A percentile compares a stretch with the other conserved stretches of the same genome.
phyloP scores from a whole-genome alignment of 176 grass and related monocot species.

The Panicum miliaceum region DNA sequence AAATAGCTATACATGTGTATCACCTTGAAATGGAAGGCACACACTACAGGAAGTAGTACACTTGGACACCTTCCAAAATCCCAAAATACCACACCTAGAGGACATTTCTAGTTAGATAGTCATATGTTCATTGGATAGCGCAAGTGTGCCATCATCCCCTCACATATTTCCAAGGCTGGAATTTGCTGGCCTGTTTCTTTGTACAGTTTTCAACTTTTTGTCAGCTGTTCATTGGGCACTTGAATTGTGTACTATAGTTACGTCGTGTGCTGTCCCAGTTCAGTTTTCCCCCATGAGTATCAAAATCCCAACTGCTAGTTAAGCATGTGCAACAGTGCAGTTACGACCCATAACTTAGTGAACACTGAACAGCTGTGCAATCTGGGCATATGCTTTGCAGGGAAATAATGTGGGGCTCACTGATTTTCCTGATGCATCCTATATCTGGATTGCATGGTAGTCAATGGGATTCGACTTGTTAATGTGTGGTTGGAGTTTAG shows the following conservation, averaged over 20 bases:
- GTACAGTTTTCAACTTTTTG: background rate
- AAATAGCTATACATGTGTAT: background rate
- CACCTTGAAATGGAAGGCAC: background rate
- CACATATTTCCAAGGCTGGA: background rate
- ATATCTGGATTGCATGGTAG: background rate
- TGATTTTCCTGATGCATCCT: background rate
- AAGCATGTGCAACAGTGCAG: background rate
- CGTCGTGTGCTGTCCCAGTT: background rate
- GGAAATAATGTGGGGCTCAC: background rate
- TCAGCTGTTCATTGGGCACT: background rate
- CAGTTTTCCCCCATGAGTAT: background rate
- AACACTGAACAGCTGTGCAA: background rate
- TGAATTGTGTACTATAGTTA: background rate
- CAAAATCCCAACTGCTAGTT: background rate
- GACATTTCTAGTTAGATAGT: background rate
- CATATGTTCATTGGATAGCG: background rate
- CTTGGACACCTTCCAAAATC: background rate
- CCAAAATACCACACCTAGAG: background rate
- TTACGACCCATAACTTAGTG: background rate
- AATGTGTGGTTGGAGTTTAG: background rate
- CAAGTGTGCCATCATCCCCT: background rate
- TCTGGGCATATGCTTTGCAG: background rate
- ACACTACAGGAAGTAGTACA: background rate
- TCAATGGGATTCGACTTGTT: background rate
- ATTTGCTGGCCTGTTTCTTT: background rate